These are phyloP conservation scores for Lactuca saligna DNA, from an alignment of 129 eudicot species.

Conservation along the genomic window DNA sequence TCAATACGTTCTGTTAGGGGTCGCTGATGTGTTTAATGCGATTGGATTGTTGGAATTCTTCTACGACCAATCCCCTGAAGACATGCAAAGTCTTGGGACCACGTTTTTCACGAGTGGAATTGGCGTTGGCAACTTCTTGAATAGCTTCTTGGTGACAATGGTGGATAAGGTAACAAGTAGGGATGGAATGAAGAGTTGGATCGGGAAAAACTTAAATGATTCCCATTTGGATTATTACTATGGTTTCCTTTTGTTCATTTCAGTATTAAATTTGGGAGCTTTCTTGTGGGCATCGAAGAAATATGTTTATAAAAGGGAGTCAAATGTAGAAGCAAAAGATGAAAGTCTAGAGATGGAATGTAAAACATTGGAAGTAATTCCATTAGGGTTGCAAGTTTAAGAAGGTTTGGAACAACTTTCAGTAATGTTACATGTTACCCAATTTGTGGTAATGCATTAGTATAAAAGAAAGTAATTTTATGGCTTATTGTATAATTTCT, in stretches of 20 bases:
- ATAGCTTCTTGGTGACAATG: conserved; percentile 74
- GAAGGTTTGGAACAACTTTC: conserved; percentile 10
- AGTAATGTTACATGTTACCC: conserved; percentile 12
- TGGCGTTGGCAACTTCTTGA: conserved; percentile 82
- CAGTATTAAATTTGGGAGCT: conserved; percentile 53
- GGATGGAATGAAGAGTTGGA: conserved; percentile 74
- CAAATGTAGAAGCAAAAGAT: conserved; percentile 34
- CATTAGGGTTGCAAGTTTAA: conserved; percentile 46
- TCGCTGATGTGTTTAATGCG: conserved; percentile 81
- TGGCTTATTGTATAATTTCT: conserved; percentile 17
- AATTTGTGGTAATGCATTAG: conserved; percentile 10
- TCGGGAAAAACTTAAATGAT: conserved; percentile 74
- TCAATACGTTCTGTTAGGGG: conserved; percentile 70
- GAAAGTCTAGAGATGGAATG: conserved; percentile 49
- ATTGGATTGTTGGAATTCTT: conserved; percentile 86
- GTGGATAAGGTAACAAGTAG: conserved; percentile 63
- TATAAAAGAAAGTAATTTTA: conserved; percentile 6
- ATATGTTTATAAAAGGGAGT: conserved; percentile 69
- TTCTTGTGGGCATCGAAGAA: conserved; percentile 64
- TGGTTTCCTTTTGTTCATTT: conserved; percentile 60
- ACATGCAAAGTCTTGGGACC: conserved; percentile 91
- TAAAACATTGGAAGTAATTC: conserved; percentile 36
- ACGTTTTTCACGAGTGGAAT: conserved; percentile 82
- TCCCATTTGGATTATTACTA: conserved; percentile 82
- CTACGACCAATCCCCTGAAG: conserved; percentile 94